Evolutionary conservation across 352 stramenopile species (phyloP).

Genomic region (Phytophthora pisi): DNA sequence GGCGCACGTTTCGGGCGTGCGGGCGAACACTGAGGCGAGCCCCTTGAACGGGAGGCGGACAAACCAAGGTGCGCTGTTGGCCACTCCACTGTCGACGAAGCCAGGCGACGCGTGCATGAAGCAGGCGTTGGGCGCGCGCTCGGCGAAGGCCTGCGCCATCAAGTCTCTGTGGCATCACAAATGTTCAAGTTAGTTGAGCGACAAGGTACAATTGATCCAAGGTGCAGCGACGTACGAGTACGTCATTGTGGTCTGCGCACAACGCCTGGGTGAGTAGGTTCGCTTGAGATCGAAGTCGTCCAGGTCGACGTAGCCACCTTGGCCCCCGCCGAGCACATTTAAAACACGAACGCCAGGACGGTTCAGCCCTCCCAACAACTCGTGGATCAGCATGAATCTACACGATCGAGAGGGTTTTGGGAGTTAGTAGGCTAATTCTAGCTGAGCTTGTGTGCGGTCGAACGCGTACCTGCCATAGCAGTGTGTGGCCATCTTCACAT

Average conservation of each 20-base stretch:
- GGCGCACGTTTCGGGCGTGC: slow-evolving; percentile 8
- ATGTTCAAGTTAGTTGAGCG: not conserved
- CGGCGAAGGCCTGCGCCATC: slow-evolving; percentile 21
- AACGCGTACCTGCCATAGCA: slow-evolving; percentile 20
- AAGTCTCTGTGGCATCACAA: slow-evolving; percentile 8
- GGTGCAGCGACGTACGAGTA: slow-evolving; percentile 14
- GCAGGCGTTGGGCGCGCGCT: slow-evolving; percentile 15
- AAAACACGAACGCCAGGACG: slow-evolving; percentile 19
- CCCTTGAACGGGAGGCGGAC: slow-evolving; percentile 7
- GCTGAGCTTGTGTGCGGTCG: no score
- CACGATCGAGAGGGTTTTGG: not conserved
- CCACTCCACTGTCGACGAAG: slow-evolving; percentile 5
- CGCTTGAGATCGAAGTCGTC: slow-evolving; percentile 21
- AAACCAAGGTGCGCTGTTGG: slow-evolving; percentile 9
- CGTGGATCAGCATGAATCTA: slow-evolving; percentile 24
- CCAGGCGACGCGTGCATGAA: slow-evolving; percentile 20
- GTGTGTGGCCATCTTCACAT: slow-evolving; percentile 32
- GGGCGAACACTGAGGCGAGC: slow-evolving; percentile 2
- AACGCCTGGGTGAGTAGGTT: slow-evolving; percentile 10
- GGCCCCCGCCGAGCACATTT: slow-evolving; percentile 12
- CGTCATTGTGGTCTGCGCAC: slow-evolving; percentile 10
- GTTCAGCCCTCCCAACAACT: slow-evolving; percentile 19
- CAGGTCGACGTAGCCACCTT: slow-evolving; percentile 13
- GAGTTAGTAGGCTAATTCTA: not conserved
- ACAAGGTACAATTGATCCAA: not conserved